Conservation (phyloP, 2,329 filamentous ascomycete genomes). For the Claviceps maximensis region DNA sequence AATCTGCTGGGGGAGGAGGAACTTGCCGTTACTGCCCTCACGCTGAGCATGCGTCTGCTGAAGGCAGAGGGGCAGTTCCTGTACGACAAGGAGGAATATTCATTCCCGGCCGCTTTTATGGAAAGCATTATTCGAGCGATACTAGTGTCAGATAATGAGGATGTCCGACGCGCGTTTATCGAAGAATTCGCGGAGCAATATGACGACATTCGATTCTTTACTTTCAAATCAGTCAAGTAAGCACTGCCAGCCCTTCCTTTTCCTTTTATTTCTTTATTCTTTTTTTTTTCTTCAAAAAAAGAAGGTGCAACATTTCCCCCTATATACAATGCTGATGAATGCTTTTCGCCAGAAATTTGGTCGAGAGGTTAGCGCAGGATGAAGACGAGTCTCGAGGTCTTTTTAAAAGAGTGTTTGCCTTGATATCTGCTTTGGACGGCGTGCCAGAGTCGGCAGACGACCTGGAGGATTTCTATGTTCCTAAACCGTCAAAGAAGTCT, state of each 20-base stretch:
- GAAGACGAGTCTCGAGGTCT: slow-evolving; percentile 15
- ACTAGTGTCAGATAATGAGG: slow-evolving; percentile 42
- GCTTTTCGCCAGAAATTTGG: slow-evolving; percentile 10
- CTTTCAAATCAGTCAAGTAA: slow-evolving; percentile 61
- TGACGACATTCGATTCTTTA: slow-evolving; percentile 76
- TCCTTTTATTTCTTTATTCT: not conserved
- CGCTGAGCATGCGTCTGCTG: slow-evolving; percentile 68
- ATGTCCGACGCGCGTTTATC: slow-evolving; percentile 57
- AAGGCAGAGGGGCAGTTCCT: slow-evolving; percentile 62
- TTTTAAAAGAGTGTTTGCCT: slow-evolving; percentile 44
- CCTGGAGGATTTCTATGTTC: slow-evolving; percentile 55
- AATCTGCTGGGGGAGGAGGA: slow-evolving; percentile 48
- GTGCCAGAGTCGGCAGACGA: slow-evolving; percentile 55
- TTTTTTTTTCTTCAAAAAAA: not conserved
- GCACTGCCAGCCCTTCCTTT: not conserved
- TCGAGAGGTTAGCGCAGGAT: slow-evolving; percentile 12
- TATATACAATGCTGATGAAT: slow-evolving; percentile 1
- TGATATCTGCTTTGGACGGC: slow-evolving; percentile 55
- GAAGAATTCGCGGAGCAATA: slow-evolving; percentile 67
- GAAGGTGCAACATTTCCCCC: no score
- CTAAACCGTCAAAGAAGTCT: slow-evolving; percentile 51
- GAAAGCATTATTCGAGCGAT: slow-evolving; percentile 49
- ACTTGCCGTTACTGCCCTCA: slow-evolving; percentile 58
- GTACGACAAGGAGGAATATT: slow-evolving; percentile 47
- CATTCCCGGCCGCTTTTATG: slow-evolving; percentile 58